Conservation (phyloP, 2,329 filamentous ascomycete genomes). For the Fusarium penzigii region DNA sequence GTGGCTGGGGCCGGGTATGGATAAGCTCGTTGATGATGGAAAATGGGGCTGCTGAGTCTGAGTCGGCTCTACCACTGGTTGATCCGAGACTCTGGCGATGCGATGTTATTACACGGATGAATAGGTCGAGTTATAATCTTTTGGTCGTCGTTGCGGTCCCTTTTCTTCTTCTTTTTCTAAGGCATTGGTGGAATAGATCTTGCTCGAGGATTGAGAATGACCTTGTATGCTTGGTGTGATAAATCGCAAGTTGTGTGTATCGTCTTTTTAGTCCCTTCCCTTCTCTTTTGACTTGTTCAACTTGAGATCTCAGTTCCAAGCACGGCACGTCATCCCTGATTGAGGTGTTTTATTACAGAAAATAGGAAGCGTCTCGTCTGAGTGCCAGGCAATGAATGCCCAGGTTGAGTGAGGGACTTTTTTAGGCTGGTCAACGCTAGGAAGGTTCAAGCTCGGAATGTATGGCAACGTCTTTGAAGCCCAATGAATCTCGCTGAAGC, state of each 20-base stretch:
- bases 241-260: background rate
- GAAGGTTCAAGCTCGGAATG: background rate
- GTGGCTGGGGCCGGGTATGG: slow-evolving; percentile 29
- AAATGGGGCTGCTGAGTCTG: slow-evolving; percentile 8
- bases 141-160: too few relatives aligned
- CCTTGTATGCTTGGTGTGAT: background rate
- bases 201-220: background rate
- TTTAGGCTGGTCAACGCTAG: background rate
- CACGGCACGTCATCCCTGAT: too few relatives aligned
- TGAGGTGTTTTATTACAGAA: background rate
- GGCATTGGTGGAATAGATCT: too few relatives aligned
- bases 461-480: background rate
- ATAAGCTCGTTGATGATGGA: slow-evolving; percentile 4
- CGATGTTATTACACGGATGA: too few relatives aligned
- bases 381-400: background rate
- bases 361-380: background rate
- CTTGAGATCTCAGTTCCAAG: too few relatives aligned
- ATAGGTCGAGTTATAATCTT: too few relatives aligned
- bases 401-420: background rate
- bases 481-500: background rate
- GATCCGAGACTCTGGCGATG: too few relatives aligned
- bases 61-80: too few relatives aligned
- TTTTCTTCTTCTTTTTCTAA: too few relatives aligned
- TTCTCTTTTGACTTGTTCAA: background rate
- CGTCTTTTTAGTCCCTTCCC: background rate